phyloP scores from a whole-genome alignment of 2,329 filamentous ascomycete genomes.

The Fusarium brachygibbosum region DNA sequence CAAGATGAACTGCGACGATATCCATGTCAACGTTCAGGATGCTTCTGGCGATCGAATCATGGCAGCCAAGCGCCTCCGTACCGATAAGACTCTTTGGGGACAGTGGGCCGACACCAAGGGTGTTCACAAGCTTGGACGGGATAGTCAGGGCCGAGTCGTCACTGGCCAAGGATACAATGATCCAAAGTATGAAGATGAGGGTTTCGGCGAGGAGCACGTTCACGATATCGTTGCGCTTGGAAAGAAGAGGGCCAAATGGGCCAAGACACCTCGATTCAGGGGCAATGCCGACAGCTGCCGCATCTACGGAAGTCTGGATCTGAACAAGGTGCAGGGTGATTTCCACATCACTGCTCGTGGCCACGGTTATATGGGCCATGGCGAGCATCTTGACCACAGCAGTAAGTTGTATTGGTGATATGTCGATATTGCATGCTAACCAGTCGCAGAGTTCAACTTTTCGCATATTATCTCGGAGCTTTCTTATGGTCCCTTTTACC shows the following conservation, averaged over 20 bases:
- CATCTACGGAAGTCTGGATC: constrained; percentile 88
- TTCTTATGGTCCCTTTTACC: constrained; percentile 97
- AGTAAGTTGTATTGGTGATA: constrained; percentile 64
- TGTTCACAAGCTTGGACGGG: constrained; percentile 70
- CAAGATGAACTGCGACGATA: constrained; percentile 84
- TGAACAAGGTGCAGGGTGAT: constrained; percentile 98
- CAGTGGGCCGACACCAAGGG: constrained; percentile 84
- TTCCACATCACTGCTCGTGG: constrained; percentile 97
- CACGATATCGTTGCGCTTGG: constrained; percentile 87
- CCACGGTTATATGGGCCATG: constrained; percentile 90
- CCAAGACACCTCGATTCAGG: constrained; percentile 80
- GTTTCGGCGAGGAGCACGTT: constrained; percentile 84
- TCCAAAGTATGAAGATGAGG: constrained; percentile 68
- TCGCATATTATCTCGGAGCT: constrained; percentile 96
- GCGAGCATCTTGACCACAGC: constrained; percentile 82
- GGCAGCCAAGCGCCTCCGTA: constrained; percentile 78
- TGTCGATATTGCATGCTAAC: constrained; percentile 36
- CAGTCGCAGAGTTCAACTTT: constrained; percentile 86
- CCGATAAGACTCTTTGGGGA: constrained; percentile 83
- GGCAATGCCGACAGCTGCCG: constrained; percentile 80
- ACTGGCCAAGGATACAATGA: constrained; percentile 65
- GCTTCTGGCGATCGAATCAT: constrained; percentile 92
- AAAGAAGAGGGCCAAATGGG: constrained; percentile 73
- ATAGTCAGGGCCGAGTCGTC: constrained; percentile 66
- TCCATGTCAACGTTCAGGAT: constrained; percentile 98